Base-by-base conservation (phyloP, 2,329 filamentous ascomycete genomes). In the Aspergillus bombycis region DNA sequence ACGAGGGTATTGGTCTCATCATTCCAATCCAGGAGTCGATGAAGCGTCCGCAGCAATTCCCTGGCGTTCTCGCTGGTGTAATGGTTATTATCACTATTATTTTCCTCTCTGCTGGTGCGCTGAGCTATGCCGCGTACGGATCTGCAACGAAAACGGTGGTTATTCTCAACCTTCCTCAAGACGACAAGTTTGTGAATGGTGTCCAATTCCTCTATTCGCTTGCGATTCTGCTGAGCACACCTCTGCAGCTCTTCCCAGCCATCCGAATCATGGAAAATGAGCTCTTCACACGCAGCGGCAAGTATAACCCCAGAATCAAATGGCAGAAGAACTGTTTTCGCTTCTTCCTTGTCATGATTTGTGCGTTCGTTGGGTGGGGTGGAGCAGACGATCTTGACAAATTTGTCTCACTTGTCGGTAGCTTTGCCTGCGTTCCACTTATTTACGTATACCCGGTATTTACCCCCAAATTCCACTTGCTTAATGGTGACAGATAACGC, bases 301-400 rank as follows among this genome's bases (percentile, higher is more conserved):
- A 99, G 80, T 97, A 97, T 81, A 97, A 98, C 75, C 94, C 93
- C 0, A 95, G 92, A 75, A 96, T 99, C 83, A 99, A 99, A 83
- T 99, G 95, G 95, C 92, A 98, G 85, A 99, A 99, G 88, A 99
- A 99, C 71, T 83, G 91, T 38, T 99, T 97, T 83, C 90, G 95
- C 60, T 99, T 98, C 84, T 89, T 94, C 74, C 88, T 97, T 66
- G 95, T 98, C 57, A 87, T 92, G 72, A 79, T 95, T 28, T 98
- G 95, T 74, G 91, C 94, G 0, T 80, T 89, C 63, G 91, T 99
- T 68, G 94, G 94, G 1, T 99, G 93, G 93, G 89, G 90, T 52
- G 95, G 95, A 65, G 94, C 95, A 3, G 91, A 93, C 69, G 90
- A 98, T 79, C 82, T 99, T 60, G 95, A 99, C 82, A 98, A 98